These are phyloP conservation scores for Pyrus betulifolia DNA, from an alignment of 306 rosid species.

Conservation along the genomic window DNA sequence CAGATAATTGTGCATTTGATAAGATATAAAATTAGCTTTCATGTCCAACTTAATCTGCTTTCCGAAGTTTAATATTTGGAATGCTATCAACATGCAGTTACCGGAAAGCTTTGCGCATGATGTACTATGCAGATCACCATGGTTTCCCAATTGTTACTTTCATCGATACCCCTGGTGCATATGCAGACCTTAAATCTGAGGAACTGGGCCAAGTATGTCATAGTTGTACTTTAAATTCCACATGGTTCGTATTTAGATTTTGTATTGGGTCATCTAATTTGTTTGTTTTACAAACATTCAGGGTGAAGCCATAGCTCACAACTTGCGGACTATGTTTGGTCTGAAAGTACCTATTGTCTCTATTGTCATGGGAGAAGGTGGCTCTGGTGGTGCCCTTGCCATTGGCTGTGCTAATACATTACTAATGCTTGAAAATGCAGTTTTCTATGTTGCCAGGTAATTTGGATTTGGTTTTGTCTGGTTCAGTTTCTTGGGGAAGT, in stretches of 20 bases:
- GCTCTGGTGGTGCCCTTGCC: slow-evolving; percentile 99
- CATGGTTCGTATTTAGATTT: slow-evolving; percentile 8
- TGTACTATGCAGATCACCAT: slow-evolving; percentile 89
- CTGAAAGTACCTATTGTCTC: slow-evolving; percentile 85
- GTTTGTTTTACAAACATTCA: slow-evolving; percentile 33
- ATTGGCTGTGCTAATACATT: slow-evolving; percentile 93
- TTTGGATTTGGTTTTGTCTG: neutral
- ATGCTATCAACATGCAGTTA: slow-evolving; percentile 46
- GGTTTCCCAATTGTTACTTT: slow-evolving; percentile 84
- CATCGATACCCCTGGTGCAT: slow-evolving; percentile 97
- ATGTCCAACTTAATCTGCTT: neutral
- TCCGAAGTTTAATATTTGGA: neutral
- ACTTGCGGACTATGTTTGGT: slow-evolving; percentile 88
- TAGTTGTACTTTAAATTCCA: slow-evolving; percentile 7
- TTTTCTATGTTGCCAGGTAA: slow-evolving; percentile 98
- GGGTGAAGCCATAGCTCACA: slow-evolving; percentile 99
- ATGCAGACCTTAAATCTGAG: slow-evolving; percentile 89
- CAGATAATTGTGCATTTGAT: slow-evolving; percentile 1
- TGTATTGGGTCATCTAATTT: slow-evolving; percentile 18
- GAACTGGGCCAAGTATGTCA: slow-evolving; percentile 76
- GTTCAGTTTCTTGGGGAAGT: neutral
- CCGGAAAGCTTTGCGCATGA: slow-evolving; percentile 86
- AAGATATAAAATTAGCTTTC: slow-evolving; percentile 5
- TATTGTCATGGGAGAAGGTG: slow-evolving; percentile 97
- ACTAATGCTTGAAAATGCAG: slow-evolving; percentile 96